phyloP scores from a whole-genome alignment of 2,329 filamentous ascomycete genomes.

The Colletotrichum caudatum region DNA sequence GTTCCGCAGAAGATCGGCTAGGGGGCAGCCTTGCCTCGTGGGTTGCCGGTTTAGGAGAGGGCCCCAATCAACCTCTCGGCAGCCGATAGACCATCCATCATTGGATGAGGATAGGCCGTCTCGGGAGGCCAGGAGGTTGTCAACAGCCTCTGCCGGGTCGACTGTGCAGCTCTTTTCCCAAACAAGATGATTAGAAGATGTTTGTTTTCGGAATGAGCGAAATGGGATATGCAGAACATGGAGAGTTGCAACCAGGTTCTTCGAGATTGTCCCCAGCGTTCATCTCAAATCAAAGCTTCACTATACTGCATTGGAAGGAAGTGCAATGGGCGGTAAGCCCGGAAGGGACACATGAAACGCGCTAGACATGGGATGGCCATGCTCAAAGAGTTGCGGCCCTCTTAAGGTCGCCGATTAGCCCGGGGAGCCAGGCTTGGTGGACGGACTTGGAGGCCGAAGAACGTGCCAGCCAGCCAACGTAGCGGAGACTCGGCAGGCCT shows the following conservation, averaged over 20 bases:
- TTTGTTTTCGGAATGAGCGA: conserved; percentile 41
- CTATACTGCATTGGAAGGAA: conserved; percentile 37
- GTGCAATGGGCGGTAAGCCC: conserved; percentile 33
- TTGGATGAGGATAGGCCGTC: conserved; percentile 37
- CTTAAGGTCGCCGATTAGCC: conserved; percentile 42
- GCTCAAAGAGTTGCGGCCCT: conserved; percentile 24
- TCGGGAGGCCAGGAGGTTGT: conserved; percentile 10
- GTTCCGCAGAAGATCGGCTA: conserved; percentile 24
- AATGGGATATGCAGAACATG: conserved; percentile 41
- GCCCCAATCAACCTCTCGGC: conserved; percentile 23
- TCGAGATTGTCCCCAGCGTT: conserved; percentile 42
- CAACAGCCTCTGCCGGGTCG: conserved; percentile 30
- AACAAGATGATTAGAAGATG: conserved; percentile 39
- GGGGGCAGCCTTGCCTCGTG: conserved; percentile 26
- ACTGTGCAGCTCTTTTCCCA: conserved; percentile 34
- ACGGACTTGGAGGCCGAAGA: conserved; percentile 29
- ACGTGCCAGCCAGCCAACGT: conserved; percentile 38
- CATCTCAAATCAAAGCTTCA: conserved; percentile 43
- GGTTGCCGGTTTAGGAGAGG: conserved; percentile 14
- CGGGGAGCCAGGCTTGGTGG: conserved; percentile 19
- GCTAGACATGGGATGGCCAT: conserved; percentile 38
- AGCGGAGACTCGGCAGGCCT: conserved; percentile 33
- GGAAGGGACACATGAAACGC: conserved; percentile 42
- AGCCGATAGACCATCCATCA: conserved; percentile 22
- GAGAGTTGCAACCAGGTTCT: conserved; percentile 38